Evolutionary conservation across 148 eudicot species (phyloP), one percentile per base, ranked within the genome.

Genomic region (Vaccinium vitisidaea): DNA sequence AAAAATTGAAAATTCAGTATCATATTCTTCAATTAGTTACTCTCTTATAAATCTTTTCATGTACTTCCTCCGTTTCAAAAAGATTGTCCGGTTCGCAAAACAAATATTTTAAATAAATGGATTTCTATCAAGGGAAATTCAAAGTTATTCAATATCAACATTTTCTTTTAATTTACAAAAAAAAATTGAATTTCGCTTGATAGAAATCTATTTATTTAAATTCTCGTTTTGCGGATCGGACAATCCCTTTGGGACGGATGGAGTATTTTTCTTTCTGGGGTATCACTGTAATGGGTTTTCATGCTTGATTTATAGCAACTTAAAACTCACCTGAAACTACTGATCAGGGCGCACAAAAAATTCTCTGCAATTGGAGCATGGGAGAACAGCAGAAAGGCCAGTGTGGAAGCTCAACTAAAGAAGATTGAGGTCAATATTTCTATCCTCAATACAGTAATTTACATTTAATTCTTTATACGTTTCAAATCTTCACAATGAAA

Each of bases 361-460:
- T 49, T 91, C 36, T 90, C 90, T 79, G 87, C 86, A 8, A 43
- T 92, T 82, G 89, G 65, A 46, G 86, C 95, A 30, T 92, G 98
- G 98, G 98, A 92, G 89, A 91, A 84, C 85, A 88, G 84, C 82
- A 90, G 88, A 91, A 91, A 88, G 82, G 97, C 95, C 48, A 10
- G 83, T 15, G 49, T 94, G 8, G 97, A 90, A 81, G 94, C 94
- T 59, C 71, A 89, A 78, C 87, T 94, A 56, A 91, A 85, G 89
- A 82, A 88, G 52, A 90, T 87, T 79, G 93, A 94, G 97, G 97
- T 94, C 56, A 75, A n/a, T 1, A 16, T 23, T 32, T 79, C 25
- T 50, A 36, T 39, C 8, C 61, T 7, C 23, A 12, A 25, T 54
- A 12, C 23, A 21, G 4, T 8, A 10, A 61, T 61, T 23, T 65